Evolutionary conservation across 2,329 filamentous ascomycete species (phyloP), one percentile per base, ranked within the genome.

Genomic region (Aspergillus sergii): DNA sequence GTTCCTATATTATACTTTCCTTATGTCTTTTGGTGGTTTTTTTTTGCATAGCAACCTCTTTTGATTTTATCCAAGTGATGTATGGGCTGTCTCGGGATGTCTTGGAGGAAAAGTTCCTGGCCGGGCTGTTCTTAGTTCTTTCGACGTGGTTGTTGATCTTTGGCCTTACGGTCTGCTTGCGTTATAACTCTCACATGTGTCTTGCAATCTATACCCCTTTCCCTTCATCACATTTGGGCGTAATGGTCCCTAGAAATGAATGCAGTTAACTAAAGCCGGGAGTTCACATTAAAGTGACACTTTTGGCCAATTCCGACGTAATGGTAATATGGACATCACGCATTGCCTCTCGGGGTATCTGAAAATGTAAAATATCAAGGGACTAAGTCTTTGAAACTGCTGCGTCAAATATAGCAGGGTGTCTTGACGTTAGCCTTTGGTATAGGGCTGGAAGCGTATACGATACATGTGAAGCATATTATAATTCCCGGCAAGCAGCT

Each of bases 131-230:
- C 58, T 41, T 59, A 36, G 28, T 54, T 1, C 30, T n/a, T 23
- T 55, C 10, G 21, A 16, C 10, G n/a, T 36, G 16, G 21, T 55
- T 26, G n/a, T 55, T 39, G 34, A 16, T 41, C 23, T 55, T 39
- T 48, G 26, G 43, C 12, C 30, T 36, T 36, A n/a, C 6, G 51
- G 10, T 54, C 8, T 34, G 16, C 30, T n/a, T 39, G 11, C 51
- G n/a, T 28, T 55, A 23, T 26, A 57, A 46, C 11, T 57, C 32
- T 3, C 19, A 7, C 21, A 51, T 51, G 16, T 32, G 21, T 26
- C 36, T 41, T 59, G 48, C 48, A 45, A 30, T 50, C 48, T 59
- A 59, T 59, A 59, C 58, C 58, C 58, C 36, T 16, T 53, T 43
- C n/a, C n/a, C 48, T 59, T 41, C 14, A 19, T 45, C 9, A 32